Percentiles rank a stretch among this genome's conserved stretches.
Conservation (phyloP, 1,139 yeast species). For the Yamadazyma spencermartinsiae region DNA sequence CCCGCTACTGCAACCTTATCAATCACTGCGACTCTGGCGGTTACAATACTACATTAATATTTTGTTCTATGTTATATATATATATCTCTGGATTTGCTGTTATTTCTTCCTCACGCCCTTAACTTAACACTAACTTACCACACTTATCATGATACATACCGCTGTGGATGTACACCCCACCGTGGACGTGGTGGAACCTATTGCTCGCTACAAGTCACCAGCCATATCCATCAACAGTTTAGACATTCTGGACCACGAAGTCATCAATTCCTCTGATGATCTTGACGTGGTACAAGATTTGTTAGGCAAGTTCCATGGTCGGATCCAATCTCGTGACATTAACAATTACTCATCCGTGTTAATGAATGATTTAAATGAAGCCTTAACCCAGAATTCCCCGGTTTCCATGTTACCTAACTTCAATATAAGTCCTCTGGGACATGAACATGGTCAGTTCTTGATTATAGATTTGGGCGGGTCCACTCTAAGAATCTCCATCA, state of each 20-base stretch:
- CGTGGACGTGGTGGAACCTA: conserved; percentile 1
- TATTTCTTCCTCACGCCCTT: neutral
- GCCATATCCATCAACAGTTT: conserved; percentile 3
- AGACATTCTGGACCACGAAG: conserved; percentile 9
- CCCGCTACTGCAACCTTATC: neutral
- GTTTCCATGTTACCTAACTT: conserved; percentile 51
- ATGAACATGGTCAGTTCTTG: conserved; percentile 44
- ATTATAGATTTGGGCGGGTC: conserved; percentile 60
- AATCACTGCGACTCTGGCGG: neutral
- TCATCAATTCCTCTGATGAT: conserved; percentile 3
- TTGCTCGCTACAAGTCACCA: neutral
- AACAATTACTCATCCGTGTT: conserved; percentile 6
- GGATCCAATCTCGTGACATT: conserved; percentile 5
- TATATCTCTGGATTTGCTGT: neutral
- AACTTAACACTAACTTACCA: neutral
- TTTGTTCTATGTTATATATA: too few species aligned
- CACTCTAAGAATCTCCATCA: conserved; percentile 49
- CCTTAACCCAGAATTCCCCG: conserved; percentile 28
- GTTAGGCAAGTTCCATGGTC: conserved; percentile 7
- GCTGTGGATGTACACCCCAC: conserved; percentile 1
- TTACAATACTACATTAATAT: conserved; percentile 1
- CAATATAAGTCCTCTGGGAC: conserved; percentile 42
- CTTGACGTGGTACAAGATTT: neutral
- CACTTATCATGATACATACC: neutral
- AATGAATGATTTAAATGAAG: conserved; percentile 28